These are phyloP conservation scores for Priceomyces medius DNA, from an alignment of 805 yeast genomes.

Conservation along the genomic window DNA sequence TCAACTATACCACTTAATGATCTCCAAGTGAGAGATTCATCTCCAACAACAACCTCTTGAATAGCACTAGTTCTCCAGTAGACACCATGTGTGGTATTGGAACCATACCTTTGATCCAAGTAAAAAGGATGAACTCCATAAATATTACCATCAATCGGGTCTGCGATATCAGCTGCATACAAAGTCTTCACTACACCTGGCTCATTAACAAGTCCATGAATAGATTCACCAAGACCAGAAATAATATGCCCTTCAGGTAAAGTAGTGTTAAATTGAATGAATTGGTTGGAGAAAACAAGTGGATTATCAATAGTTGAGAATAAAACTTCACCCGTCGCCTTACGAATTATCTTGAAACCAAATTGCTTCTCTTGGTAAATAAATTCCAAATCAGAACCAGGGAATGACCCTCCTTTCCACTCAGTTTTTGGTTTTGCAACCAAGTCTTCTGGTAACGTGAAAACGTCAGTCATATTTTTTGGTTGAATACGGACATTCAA, in stretches of 20 bases:
- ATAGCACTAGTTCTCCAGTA: constrained; percentile 28
- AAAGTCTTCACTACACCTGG: constrained; percentile 29
- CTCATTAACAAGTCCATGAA: constrained; percentile 23
- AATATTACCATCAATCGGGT: constrained; percentile 26
- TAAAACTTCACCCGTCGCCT: constrained; percentile 20
- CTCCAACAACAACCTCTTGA: constrained; percentile 27
- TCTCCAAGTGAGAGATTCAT: constrained; percentile 27
- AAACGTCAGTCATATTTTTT: constrained; percentile 19
- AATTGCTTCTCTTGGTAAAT: constrained; percentile 11
- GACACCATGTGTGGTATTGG: constrained; percentile 27
- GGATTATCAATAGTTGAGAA: constrained; percentile 29
- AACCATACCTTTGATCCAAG: constrained; percentile 24
- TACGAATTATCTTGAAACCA: constrained; percentile 18
- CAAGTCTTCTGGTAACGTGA: constrained; percentile 16
- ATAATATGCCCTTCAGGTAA: constrained; percentile 25
- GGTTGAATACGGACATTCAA: constrained; percentile 22
- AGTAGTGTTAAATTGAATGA: constrained; percentile 27
- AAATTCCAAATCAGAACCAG: constrained; percentile 17
- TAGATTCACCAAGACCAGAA: constrained; percentile 32
- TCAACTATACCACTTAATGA: constrained; percentile 27
- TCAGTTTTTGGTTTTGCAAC: constrained; percentile 15
- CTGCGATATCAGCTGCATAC: constrained; percentile 27
- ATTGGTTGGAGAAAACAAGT: constrained; percentile 31
- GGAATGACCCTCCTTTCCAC: constrained; percentile 7
- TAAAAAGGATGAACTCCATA: constrained; percentile 34